Conservation (phyloP, 768 basidiomycete genomes). For the Nevesoporus exiguus region DNA sequence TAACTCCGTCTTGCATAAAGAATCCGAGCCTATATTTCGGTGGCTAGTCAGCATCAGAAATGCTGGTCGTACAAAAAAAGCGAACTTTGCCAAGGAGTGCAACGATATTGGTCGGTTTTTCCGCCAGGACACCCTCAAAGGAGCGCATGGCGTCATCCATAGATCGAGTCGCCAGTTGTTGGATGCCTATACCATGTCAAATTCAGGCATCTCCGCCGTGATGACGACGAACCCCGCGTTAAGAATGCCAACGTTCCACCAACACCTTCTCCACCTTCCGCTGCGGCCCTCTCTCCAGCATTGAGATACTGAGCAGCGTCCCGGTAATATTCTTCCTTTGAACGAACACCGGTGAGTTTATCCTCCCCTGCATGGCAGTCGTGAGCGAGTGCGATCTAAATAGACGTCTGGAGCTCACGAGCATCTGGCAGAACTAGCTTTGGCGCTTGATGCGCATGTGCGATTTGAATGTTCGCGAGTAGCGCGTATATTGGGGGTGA, state of each 20-base stretch:
- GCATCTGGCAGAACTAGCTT: conserved; percentile 71
- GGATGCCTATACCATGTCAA: conserved; percentile 53
- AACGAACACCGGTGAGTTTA: conserved; percentile 51
- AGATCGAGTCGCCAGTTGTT: conserved; percentile 74
- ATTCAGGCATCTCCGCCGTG: neutral
- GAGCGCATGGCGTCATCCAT: conserved; percentile 80
- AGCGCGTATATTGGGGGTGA: conserved; percentile 76
- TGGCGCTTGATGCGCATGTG: conserved; percentile 77
- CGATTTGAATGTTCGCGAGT: conserved; percentile 81
- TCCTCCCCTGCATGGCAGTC: conserved; percentile 52
- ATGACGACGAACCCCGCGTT: conserved; percentile 53
- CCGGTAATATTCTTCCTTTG: conserved; percentile 64
- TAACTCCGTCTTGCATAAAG: conserved; percentile 76
- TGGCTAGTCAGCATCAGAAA: conserved; percentile 1
- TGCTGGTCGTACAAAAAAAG: neutral
- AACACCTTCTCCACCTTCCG: conserved; percentile 58
- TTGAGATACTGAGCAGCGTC: conserved; percentile 73
- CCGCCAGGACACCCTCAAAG: conserved; percentile 74
- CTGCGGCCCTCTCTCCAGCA: conserved; percentile 48
- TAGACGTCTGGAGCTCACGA: conserved; percentile 44
- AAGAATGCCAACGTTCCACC: conserved; percentile 57
- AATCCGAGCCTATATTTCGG: conserved; percentile 63
- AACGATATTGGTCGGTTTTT: conserved; percentile 82
- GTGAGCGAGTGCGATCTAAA: neutral
- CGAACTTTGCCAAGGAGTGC: conserved; percentile 83